Base-by-base conservation (phyloP, 345 rosid genomes). In the Ailanthus altissimus region DNA sequence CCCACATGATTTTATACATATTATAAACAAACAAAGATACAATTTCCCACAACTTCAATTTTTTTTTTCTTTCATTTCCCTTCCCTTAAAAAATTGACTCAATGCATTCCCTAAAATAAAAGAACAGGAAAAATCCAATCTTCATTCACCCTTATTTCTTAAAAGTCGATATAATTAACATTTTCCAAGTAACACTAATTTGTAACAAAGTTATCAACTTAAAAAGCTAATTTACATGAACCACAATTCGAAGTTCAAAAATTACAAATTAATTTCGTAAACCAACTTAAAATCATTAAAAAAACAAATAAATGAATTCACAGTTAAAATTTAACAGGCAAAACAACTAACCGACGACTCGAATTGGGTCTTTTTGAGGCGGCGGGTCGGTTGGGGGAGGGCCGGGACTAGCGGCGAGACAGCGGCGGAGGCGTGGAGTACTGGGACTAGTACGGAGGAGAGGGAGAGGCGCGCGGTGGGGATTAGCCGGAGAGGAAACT, bases 361-460 rank as follows among this genome's bases (percentile, higher is more conserved):
- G 80, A 81, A 67, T 60, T 1, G 85, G 74, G 67, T 79, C 79
- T 36, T 74, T 81, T 53, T 78, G 79, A 6, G 87, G 90, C 60
- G 87, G 86, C 4, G 87, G 93, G 58, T 88, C 91, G 65, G 88
- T 79, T 36, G 77, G 70, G 16, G 87, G 82, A 57, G 86, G 71
- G 36, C 84, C 70, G 59, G 82, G 84, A 23, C 45, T 75, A 71
- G 83, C 88, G 2, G 85, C 67, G 74, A 81, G 72, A 67, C 81
- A 69, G 61, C 78, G 79, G 72, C 73, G 32, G 28, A 60, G 72
- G 43, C 70, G 79, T 36, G 47, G 81, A 21, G 28, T 4, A 16
- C 38, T 13, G 59, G 76, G 80, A 62, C 20, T 11, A 8, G 47
- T 36, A 46, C 61, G 74, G 65, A 73, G 73, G 43, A 78, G n/a